Conservation (phyloP, 768 basidiomycete genomes). For the Suillus sp. region DNA sequence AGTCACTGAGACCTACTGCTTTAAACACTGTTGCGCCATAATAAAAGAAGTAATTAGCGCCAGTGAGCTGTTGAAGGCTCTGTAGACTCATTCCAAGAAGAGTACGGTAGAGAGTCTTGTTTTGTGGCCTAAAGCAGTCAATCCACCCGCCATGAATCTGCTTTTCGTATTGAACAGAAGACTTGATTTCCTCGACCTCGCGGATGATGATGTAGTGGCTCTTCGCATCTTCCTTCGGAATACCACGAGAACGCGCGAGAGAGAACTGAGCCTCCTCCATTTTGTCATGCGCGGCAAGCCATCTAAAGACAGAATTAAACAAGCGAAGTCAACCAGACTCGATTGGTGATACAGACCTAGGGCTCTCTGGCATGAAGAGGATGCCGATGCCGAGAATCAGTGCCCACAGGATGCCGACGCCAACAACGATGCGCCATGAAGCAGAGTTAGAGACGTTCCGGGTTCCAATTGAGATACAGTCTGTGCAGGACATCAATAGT, state of each 20-base stretch:
- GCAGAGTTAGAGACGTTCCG: constrained; percentile 46
- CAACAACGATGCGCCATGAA: constrained; percentile 66
- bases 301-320: constrained; percentile 34
- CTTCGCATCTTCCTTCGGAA: constrained; percentile 41
- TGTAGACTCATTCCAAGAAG: constrained; percentile 66
- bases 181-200: constrained; percentile 58
- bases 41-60: constrained; percentile 73
- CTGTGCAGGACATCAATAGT: constrained; percentile 29
- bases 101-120: constrained; percentile 67
- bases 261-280: constrained; percentile 51
- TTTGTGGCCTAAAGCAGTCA: constrained; percentile 60
- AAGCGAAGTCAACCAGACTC: not conserved
- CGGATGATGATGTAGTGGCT: constrained; percentile 44
- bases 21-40: constrained; percentile 66
- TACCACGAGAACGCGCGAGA: constrained; percentile 51
- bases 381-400: constrained; percentile 64
- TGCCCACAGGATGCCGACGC: constrained; percentile 64
- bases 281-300: constrained; percentile 55
- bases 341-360: constrained; percentile 36
- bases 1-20: constrained; percentile 66
- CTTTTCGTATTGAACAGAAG: constrained; percentile 52
- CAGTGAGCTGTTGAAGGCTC: constrained; percentile 71
- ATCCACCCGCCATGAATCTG: constrained; percentile 55
- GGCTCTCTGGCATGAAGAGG: constrained; percentile 70
- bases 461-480: constrained; percentile 72